These are phyloP conservation scores for Solanum gandarillasii DNA, from an alignment of 257 asterid species.

Conservation along the genomic window DNA sequence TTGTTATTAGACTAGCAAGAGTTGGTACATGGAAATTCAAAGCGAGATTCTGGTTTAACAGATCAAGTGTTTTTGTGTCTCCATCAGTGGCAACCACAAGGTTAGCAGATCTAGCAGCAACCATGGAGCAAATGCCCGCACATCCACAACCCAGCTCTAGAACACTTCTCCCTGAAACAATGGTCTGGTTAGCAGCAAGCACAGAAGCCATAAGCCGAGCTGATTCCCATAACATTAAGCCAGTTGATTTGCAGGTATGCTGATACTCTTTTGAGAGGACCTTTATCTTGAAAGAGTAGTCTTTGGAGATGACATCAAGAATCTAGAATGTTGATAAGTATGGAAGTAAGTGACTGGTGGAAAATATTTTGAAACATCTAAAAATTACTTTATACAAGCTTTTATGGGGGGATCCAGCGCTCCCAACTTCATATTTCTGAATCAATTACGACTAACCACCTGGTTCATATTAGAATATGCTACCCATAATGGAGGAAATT, in stretches of 20 bases:
- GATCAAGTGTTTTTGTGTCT: slow-evolving; percentile 56
- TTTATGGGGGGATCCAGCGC: not conserved
- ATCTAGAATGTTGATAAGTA: slow-evolving; percentile 19
- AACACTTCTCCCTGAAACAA: slow-evolving; percentile 54
- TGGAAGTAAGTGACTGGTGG: not conserved
- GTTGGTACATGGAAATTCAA: slow-evolving; percentile 35
- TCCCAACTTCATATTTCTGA: not conserved
- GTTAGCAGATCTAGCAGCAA: slow-evolving; percentile 53
- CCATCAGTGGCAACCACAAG: slow-evolving; percentile 89
- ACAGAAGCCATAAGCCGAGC: slow-evolving; percentile 76
- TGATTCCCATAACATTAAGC: slow-evolving; percentile 96
- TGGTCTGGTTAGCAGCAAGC: slow-evolving; percentile 51
- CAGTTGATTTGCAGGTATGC: slow-evolving; percentile 90
- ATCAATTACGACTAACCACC: not conserved
- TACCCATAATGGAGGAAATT: not conserved
- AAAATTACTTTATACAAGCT: not conserved
- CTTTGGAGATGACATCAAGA: slow-evolving; percentile 34
- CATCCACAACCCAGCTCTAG: slow-evolving; percentile 89
- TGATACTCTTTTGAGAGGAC: slow-evolving; percentile 70
- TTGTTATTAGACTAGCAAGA: slow-evolving; percentile 22
- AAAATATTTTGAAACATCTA: not conserved
- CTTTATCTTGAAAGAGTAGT: slow-evolving; percentile 57
- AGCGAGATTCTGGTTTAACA: slow-evolving; percentile 47
- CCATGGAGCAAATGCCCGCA: slow-evolving; percentile 81
- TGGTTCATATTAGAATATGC: not conserved